Percentiles rank a stretch among this genome's conserved stretches.
These are phyloP conservation scores for Sodiomyces alkalinus DNA, from an alignment of 2,329 filamentous ascomycete species.

Conservation along the genomic window DNA sequence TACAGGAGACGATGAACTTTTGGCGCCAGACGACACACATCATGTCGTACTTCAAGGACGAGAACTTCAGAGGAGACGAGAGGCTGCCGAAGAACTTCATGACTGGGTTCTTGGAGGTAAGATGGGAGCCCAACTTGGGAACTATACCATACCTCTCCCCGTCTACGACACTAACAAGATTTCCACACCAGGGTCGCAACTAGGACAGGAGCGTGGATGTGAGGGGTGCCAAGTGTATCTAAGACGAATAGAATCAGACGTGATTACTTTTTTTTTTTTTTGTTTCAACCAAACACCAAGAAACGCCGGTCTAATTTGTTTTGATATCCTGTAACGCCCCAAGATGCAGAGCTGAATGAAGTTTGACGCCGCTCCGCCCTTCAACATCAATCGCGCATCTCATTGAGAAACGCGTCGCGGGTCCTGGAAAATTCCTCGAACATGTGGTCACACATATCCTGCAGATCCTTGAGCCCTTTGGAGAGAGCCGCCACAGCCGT, in stretches of 20 bases:
- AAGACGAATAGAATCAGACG: slow-evolving; percentile 2
- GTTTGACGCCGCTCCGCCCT: too few species aligned
- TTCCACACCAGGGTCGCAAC: slow-evolving; percentile 11
- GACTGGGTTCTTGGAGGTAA: slow-evolving; percentile 84
- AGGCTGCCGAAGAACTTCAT: slow-evolving; percentile 83
- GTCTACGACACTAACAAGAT: slow-evolving; percentile 2
- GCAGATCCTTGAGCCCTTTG: slow-evolving; percentile 78
- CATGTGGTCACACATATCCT: slow-evolving; percentile 86
- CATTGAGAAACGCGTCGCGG: slow-evolving; percentile 38
- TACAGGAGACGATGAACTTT: slow-evolving; percentile 93
- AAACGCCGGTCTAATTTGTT: slow-evolving; percentile 14
- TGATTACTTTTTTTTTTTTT: too few species aligned
- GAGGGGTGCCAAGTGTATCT: slow-evolving; percentile 1
- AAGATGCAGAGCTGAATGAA: too few species aligned
- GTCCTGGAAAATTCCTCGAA: slow-evolving; percentile 67
- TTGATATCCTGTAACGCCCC: too few species aligned
- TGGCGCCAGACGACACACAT: slow-evolving; percentile 96
- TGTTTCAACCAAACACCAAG: slow-evolving; percentile 11
- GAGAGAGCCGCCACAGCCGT: slow-evolving; percentile 74
- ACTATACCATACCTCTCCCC: not conserved
- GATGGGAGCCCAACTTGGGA: slow-evolving; percentile 13
- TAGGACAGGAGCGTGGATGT: slow-evolving; percentile 1
- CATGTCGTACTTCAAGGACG: slow-evolving; percentile 89
- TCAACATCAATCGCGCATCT: too few species aligned
- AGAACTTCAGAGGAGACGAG: slow-evolving; percentile 61